Evolutionary conservation across 768 basidiomycete genomes (phyloP).

Genomic region (Termitomyces sp.): DNA sequence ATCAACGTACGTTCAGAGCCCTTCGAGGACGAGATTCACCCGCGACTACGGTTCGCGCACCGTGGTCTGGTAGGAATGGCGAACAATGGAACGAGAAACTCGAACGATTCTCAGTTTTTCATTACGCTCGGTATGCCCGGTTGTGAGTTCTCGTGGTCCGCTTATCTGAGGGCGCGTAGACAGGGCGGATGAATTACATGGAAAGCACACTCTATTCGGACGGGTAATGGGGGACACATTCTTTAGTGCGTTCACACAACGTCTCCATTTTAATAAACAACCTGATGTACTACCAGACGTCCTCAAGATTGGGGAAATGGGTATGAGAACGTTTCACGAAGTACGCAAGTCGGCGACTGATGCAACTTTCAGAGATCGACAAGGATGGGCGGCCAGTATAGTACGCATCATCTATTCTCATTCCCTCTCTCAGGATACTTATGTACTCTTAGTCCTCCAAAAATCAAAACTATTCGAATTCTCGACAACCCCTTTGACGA

Average conservation of each 20-base stretch:
- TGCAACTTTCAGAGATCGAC: conserved; percentile 50
- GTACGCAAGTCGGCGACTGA: conserved; percentile 2
- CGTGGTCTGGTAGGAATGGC: conserved; percentile 95
- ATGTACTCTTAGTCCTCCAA: conserved; percentile 63
- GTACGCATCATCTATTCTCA: conserved; percentile 33
- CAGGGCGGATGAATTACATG: conserved; percentile 87
- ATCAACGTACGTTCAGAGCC: conserved; percentile 46
- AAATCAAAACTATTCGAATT: conserved; percentile 80
- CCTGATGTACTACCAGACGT: conserved; percentile 50
- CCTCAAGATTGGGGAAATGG: conserved; percentile 86
- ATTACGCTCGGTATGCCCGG: conserved; percentile 72
- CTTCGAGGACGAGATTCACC: conserved; percentile 93
- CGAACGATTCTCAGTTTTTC: conserved; percentile 94
- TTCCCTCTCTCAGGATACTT: background rate
- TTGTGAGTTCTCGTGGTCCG: background rate
- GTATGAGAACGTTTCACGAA: conserved; percentile 33
- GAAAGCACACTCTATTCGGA: conserved; percentile 95
- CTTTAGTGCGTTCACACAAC: conserved; percentile 56
- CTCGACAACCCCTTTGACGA: conserved; percentile 93
- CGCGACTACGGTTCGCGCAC: conserved; percentile 82
- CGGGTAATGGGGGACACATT: conserved; percentile 82
- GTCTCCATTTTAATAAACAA: background rate
- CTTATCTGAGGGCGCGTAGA: conserved; percentile 36
- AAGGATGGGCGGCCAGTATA: conserved; percentile 75
- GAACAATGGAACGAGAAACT: conserved; percentile 78